Percentiles rank a stretch among this genome's conserved stretches.
Evolutionary conservation across 176 grass and related monocot genomes (phyloP).

Genomic region (Bolboschoenus planiculmis): DNA sequence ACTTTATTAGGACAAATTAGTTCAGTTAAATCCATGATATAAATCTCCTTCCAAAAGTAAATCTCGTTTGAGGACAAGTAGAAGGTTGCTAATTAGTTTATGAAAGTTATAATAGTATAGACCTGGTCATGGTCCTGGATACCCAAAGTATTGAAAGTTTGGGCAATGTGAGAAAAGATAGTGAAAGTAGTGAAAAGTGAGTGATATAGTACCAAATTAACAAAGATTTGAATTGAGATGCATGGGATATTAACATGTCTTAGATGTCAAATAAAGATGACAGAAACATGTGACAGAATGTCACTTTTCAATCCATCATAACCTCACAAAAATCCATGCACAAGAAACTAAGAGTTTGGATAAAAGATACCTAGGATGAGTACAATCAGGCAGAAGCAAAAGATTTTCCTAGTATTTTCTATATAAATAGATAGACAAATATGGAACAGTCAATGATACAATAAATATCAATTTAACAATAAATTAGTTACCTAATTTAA

Average conservation of each 20-base stretch:
- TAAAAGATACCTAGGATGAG: conserved; percentile 15
- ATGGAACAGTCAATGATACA: neutral
- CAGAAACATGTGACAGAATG: neutral
- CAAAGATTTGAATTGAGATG: neutral
- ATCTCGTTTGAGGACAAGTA: neutral
- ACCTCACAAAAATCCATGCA: conserved; percentile 1
- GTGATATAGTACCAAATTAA: neutral
- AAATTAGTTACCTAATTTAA: neutral
- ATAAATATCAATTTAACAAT: neutral
- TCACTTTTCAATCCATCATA: conserved; percentile 15
- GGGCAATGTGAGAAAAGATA: neutral
- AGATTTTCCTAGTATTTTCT: neutral
- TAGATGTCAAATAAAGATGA: neutral
- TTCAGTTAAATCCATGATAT: neutral
- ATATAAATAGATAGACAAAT: neutral
- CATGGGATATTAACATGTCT: neutral
- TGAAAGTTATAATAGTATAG: neutral
- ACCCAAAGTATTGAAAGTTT: neutral
- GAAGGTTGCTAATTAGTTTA: neutral
- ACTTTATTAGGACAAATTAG: too few species aligned
- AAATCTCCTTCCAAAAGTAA: neutral
- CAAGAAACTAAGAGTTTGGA: neutral
- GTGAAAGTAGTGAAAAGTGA: neutral
- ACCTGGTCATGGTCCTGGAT: neutral
- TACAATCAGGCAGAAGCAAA: conserved; percentile 3